Percentiles rank a stretch among this genome's conserved stretches.
Conservation (phyloP, 345 rosid genomes). For the Pugionium cornutum region DNA sequence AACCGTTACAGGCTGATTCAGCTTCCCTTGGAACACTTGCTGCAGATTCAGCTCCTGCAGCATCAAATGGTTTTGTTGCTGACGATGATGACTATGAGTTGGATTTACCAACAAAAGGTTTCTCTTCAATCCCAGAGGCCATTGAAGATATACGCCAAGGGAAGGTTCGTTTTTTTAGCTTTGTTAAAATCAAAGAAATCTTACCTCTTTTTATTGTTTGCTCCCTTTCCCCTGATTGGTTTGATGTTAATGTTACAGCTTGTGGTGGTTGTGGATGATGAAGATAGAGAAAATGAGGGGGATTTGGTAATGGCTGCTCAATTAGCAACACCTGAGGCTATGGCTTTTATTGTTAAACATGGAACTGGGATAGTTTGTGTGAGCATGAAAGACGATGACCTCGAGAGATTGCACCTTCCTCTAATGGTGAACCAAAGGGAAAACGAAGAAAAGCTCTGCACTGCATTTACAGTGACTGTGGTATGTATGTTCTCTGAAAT, state of each 20-base stretch:
- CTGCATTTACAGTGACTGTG: conserved; percentile 94
- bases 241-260: conserved; percentile 49
- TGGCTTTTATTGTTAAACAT: conserved; percentile 95
- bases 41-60: conserved; percentile 46
- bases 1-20: too few species aligned
- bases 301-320: conserved; percentile 90
- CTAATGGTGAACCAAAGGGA: conserved; percentile 77
- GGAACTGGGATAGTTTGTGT: conserved; percentile 92
- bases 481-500: conserved; percentile 45
- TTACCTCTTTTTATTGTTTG: neutral
- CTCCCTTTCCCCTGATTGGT: neutral
- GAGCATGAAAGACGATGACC: conserved; percentile 76
- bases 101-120: conserved; percentile 72
- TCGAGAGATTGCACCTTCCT: conserved; percentile 81
- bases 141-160: conserved; percentile 90
- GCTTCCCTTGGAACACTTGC: conserved; percentile 45
- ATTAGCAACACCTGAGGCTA: conserved; percentile 81
- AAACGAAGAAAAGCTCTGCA: conserved; percentile 80
- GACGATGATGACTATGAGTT: conserved; percentile 67
- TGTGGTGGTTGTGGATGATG: conserved; percentile 91
- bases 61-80: conserved; percentile 45
- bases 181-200: neutral
- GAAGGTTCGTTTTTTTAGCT: conserved; percentile 51
- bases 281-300: conserved; percentile 95
- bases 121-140: conserved; percentile 80